Percentiles rank a stretch among this genome's conserved stretches.
These are phyloP conservation scores for Xylariales sp. DNA, from an alignment of 2,329 filamentous ascomycete genomes.

Conservation along the genomic window DNA sequence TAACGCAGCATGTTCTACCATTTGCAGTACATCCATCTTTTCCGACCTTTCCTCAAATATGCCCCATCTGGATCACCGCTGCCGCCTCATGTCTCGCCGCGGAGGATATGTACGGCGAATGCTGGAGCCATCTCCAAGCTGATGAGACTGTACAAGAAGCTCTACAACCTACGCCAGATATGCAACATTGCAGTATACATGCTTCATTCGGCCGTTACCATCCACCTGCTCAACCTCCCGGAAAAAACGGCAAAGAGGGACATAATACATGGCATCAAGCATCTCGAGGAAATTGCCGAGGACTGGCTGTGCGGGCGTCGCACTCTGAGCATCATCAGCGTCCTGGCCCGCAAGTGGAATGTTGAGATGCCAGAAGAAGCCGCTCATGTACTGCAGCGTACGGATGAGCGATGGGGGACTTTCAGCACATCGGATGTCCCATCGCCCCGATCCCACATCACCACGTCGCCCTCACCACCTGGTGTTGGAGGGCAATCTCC, in stretches of 20 bases:
- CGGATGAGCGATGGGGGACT: conserved; percentile 74
- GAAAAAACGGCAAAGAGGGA: conserved; percentile 88
- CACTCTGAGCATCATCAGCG: conserved; percentile 78
- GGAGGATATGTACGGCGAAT: conserved; percentile 85
- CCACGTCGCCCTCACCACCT: conserved; percentile 21
- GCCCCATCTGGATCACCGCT: conserved; percentile 75
- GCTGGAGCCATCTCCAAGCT: conserved; percentile 87
- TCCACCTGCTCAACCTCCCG: conserved; percentile 87
- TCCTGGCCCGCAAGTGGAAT: conserved; percentile 84
- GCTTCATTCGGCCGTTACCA: conserved; percentile 87
- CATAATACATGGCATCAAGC: conserved; percentile 83
- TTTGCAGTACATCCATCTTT: conserved; percentile 90
- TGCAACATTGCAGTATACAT: conserved; percentile 98
- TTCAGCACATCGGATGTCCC: conserved; percentile 60
- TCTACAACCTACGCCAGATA: conserved; percentile 86
- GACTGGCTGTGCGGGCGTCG: conserved; percentile 88
- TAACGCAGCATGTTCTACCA: conserved; percentile 88
- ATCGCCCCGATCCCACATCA: conserved; percentile 39
- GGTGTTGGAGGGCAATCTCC: neutral
- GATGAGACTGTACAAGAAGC: conserved; percentile 90
- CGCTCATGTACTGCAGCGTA: conserved; percentile 65
- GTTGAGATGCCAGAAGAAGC: conserved; percentile 85
- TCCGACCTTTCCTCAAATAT: conserved; percentile 92
- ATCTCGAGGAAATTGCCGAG: conserved; percentile 92
- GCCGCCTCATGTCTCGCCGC: conserved; percentile 80